Evolutionary conservation across 106 monocot genomes (phyloP).

Genomic region (Apostasia ramifera): DNA sequence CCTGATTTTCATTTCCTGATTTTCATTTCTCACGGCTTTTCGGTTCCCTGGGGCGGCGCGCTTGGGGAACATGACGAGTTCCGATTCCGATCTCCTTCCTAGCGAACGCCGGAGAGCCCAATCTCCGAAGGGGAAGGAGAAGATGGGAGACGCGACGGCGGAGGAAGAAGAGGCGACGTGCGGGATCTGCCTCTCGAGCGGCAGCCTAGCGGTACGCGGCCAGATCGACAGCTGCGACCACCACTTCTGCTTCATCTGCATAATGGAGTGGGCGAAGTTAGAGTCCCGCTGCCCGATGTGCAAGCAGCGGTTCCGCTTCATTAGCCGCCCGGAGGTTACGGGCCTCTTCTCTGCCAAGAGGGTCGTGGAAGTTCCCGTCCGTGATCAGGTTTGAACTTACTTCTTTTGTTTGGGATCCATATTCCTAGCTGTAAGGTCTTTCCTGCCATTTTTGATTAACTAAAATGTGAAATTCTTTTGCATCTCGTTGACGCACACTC

Average conservation of each 20-base stretch:
- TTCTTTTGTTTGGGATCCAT: no score
- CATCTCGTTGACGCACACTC: no score
- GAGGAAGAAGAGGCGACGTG: slow-evolving; percentile 22
- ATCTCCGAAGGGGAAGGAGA: slow-evolving; percentile 31
- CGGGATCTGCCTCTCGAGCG: slow-evolving; percentile 70
- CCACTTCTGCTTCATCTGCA: slow-evolving; percentile 80
- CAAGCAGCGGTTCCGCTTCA: slow-evolving; percentile 57
- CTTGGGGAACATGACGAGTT: no score
- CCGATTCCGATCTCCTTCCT: not conserved
- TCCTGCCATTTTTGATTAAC: no score
- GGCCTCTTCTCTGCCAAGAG: slow-evolving; percentile 34
- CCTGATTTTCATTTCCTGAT: no score
- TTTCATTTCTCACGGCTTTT: no score
- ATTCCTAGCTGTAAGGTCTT: no score
- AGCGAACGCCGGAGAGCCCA: slow-evolving; percentile 14
- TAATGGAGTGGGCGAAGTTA: slow-evolving; percentile 87
- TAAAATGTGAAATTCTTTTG: no score
- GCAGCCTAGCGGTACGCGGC: slow-evolving; percentile 31
- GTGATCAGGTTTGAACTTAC: slow-evolving; percentile 54
- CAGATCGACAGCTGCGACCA: slow-evolving; percentile 68
- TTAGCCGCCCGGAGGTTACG: slow-evolving; percentile 26
- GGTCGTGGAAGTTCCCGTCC: slow-evolving; percentile 38
- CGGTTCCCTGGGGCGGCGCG: no score
- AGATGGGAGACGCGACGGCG: slow-evolving; percentile 8
- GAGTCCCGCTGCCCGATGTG: slow-evolving; percentile 83